Evolutionary conservation across 306 rosid genomes (phyloP), one percentile per base, ranked within the genome.

Genomic region (Corylus avellana): DNA sequence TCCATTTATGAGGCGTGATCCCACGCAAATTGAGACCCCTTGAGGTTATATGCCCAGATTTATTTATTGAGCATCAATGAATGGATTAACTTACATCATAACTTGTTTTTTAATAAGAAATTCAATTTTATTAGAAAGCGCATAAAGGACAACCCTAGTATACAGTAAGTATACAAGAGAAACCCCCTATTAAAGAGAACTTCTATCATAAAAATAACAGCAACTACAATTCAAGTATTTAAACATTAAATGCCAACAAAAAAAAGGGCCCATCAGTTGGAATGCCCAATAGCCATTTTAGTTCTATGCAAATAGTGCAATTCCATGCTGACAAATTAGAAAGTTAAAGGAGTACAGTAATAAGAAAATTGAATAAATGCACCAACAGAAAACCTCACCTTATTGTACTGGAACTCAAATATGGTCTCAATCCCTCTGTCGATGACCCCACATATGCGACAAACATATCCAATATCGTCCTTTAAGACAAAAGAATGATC

Each of bases 401-500:
- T 89, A 88, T 71, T 80, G 82, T 89, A 95, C 80, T 90, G 97
- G 76, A 89, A 95, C 92, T 95, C 99, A 80, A 93, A 91, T 66
- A 95, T 90, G 47, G 90, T 89, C 74, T 95, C 99, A 55, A 95
- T 95, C 55, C 86, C 85, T 79, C 80, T 87, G 81, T 80, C 93
- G 57, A 95, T 88, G 62, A 91, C 81, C 76, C 99, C 98, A 80
- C 99, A 95, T 72, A 93, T 83, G 0, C 98, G 98, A 55, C 98
- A 95, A 80, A 93, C 99, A 79, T 89, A 88, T 56, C 99, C 99
- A 80, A 93, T 75, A 80, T 95, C 99, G 48, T 95, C 99, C 86
- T 91, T 95, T 61, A 95, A 86, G 82, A 95, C 85, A 75, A 83
- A 95, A 83, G 96, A 91, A 83, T 95, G 99, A 75, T 95, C 97